phyloP scores from a whole-genome alignment of 805 yeast genomes.

The Yarrowia sp. region DNA sequence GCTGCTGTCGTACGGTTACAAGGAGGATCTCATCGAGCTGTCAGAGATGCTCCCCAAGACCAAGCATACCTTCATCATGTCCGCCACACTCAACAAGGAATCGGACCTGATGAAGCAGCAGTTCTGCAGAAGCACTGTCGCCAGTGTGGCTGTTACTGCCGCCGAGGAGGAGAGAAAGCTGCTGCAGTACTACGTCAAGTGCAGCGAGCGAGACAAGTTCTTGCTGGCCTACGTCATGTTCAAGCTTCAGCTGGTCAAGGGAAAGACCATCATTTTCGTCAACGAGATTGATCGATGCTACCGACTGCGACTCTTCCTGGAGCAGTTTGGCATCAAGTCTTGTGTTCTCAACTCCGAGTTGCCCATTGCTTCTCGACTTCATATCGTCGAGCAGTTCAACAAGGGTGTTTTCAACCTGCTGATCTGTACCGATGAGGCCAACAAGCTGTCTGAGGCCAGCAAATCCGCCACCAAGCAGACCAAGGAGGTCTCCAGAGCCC shows the following conservation, averaged over 20 bases:
- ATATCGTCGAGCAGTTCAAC: slow-evolving; percentile 93
- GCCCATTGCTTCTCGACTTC: slow-evolving; percentile 89
- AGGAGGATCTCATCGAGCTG: slow-evolving; percentile 73
- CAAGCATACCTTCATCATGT: slow-evolving; percentile 88
- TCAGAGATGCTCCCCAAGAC: slow-evolving; percentile 68
- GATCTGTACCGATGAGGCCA: slow-evolving; percentile 92
- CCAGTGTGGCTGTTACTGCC: slow-evolving; percentile 56
- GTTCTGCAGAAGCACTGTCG: slow-evolving; percentile 56
- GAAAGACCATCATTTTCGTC: slow-evolving; percentile 87
- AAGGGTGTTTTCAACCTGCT: slow-evolving; percentile 80
- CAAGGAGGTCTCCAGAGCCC: slow-evolving; percentile 47
- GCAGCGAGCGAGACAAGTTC: slow-evolving; percentile 88
- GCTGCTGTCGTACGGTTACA: slow-evolving; percentile 83
- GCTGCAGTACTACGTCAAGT: slow-evolving; percentile 81
- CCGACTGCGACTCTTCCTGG: slow-evolving; percentile 82
- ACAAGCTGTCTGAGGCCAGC: slow-evolving; percentile 46
- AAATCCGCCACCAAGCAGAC: slow-evolving; percentile 30
- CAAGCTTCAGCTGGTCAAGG: slow-evolving; percentile 82
- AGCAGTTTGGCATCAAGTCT: slow-evolving; percentile 88
- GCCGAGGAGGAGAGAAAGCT: slow-evolving; percentile 48
- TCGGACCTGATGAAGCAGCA: slow-evolving; percentile 68
- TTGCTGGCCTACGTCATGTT: slow-evolving; percentile 85
- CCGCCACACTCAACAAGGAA: slow-evolving; percentile 91
- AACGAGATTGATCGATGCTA: slow-evolving; percentile 95
- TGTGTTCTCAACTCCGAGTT: slow-evolving; percentile 89